Conservation (phyloP, 208 protist species). For the Trypanosoma melophagium region DNA sequence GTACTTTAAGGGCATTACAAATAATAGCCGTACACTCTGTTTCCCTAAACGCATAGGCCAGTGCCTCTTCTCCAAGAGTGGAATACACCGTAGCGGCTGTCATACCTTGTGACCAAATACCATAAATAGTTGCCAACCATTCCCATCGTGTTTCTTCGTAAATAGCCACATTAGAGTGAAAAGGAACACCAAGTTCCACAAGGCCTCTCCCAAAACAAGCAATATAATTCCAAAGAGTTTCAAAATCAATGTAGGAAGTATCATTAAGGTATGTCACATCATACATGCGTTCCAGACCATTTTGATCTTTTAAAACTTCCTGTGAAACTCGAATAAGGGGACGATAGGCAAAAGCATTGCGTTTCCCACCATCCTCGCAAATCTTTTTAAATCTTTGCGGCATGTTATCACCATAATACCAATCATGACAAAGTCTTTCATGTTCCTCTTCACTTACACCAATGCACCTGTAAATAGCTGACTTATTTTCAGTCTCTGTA, state of each 20-base stretch:
- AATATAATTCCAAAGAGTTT: slow-evolving; percentile 42
- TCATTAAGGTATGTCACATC: slow-evolving; percentile 52
- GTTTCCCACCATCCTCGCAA: slow-evolving; percentile 16
- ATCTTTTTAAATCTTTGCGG: slow-evolving; percentile 31
- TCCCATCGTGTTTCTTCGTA: slow-evolving; percentile 86
- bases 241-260: slow-evolving; percentile 33
- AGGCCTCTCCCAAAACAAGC: slow-evolving; percentile 55
- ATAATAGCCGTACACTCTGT: slow-evolving; percentile 62
- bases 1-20: slow-evolving; percentile 66
- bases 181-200: slow-evolving; percentile 40
- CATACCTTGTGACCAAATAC: slow-evolving; percentile 61
- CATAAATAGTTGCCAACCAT: slow-evolving; percentile 77
- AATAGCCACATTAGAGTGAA: slow-evolving; percentile 52
- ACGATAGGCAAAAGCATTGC: slow-evolving; percentile 42
- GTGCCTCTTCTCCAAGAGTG: slow-evolving; percentile 78
- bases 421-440: slow-evolving; percentile 21
- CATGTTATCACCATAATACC: slow-evolving; percentile 31
- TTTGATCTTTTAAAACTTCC: slow-evolving; percentile 28
- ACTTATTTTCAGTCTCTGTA: slow-evolving; percentile 35
- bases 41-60: slow-evolving; percentile 66
- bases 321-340: slow-evolving; percentile 31
- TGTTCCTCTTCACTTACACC: slow-evolving; percentile 32
- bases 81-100: slow-evolving; percentile 80
- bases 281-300: slow-evolving; percentile 35
- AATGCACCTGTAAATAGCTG: slow-evolving; percentile 46